These are phyloP conservation scores for Cornus kousa DNA, from an alignment of 148 eudicot species.

Conservation along the genomic window DNA sequence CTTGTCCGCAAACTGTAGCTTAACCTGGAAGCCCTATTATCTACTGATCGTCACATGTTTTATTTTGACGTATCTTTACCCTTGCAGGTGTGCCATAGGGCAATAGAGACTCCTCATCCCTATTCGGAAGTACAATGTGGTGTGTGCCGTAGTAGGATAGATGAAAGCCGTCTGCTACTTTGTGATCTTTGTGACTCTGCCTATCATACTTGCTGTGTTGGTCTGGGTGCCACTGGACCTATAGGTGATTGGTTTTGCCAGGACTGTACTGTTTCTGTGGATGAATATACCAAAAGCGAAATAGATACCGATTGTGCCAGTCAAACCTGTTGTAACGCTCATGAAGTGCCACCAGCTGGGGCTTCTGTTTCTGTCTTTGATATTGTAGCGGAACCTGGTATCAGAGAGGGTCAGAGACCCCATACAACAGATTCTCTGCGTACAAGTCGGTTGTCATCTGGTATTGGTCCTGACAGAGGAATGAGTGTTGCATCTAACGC, in stretches of 20 bases:
- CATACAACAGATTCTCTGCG: constrained; percentile 11
- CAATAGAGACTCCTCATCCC: constrained; percentile 45
- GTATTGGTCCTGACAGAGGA: too few species aligned
- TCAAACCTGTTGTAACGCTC: constrained; percentile 14
- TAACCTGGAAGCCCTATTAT: background rate
- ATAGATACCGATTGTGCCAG: constrained; percentile 14
- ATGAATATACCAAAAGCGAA: constrained; percentile 47
- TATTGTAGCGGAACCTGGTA: constrained; percentile 42
- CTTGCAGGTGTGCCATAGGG: constrained; percentile 51
- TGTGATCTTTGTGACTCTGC: constrained; percentile 89
- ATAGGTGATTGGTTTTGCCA: constrained; percentile 93
- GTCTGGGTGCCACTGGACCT: constrained; percentile 82
- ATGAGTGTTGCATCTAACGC: background rate
- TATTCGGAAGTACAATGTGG: constrained; percentile 55
- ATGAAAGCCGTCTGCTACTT: constrained; percentile 66
- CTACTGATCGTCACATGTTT: background rate
- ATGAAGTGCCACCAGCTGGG: constrained; percentile 15
- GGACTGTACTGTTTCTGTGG: constrained; percentile 59
- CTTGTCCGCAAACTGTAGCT: background rate
- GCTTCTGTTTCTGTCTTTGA: constrained; percentile 47
- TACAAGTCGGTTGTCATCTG: constrained; percentile 19
- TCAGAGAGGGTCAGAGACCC: constrained; percentile 31
- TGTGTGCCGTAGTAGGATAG: constrained; percentile 44
- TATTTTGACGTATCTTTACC: background rate
- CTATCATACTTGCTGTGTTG: constrained; percentile 77